Percentiles rank a stretch among this genome's conserved stretches.
Conservation (phyloP, 2,329 filamentous ascomycete species). For the Pyricularia sp. region DNA sequence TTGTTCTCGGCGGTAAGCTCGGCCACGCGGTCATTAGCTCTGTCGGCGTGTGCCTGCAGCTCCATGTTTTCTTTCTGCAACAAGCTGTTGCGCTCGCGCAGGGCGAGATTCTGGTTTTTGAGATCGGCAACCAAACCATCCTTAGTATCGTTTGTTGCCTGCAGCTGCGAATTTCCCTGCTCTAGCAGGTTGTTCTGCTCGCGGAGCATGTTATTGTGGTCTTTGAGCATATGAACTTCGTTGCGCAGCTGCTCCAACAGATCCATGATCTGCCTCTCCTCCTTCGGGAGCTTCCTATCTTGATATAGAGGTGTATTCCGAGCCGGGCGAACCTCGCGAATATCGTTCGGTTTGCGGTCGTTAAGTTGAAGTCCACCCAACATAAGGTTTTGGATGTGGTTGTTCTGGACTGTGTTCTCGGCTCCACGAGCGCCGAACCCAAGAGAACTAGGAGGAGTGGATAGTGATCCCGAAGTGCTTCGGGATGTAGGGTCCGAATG, state of each 20-base stretch:
- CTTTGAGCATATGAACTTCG: constrained; percentile 1
- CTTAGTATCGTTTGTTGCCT: neutral
- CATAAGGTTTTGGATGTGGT: constrained; percentile 1
- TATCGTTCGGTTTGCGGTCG: neutral
- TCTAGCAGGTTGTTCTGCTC: neutral
- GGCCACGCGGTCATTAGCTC: neutral
- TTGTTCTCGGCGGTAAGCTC: neutral
- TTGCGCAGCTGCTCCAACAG: neutral
- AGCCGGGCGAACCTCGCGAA: neutral
- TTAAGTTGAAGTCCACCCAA: neutral
- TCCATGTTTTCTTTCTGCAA: neutral
- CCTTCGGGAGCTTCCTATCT: neutral
- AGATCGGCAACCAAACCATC: neutral
- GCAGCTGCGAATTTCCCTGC: neutral
- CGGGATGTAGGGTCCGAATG: neutral
- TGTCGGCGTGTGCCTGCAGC: neutral
- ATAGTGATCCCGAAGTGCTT: neutral
- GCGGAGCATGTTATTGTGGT: constrained; percentile 2
- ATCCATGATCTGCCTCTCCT: constrained; percentile 1
- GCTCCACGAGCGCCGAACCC: neutral
- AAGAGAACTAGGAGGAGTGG: neutral
- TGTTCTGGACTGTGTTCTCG: neutral
- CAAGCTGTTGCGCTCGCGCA: neutral
- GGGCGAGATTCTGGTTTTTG: neutral
- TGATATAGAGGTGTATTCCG: neutral